Conservation (phyloP, 2,329 filamentous ascomycete species). For the Incumbomyces lentus region DNA sequence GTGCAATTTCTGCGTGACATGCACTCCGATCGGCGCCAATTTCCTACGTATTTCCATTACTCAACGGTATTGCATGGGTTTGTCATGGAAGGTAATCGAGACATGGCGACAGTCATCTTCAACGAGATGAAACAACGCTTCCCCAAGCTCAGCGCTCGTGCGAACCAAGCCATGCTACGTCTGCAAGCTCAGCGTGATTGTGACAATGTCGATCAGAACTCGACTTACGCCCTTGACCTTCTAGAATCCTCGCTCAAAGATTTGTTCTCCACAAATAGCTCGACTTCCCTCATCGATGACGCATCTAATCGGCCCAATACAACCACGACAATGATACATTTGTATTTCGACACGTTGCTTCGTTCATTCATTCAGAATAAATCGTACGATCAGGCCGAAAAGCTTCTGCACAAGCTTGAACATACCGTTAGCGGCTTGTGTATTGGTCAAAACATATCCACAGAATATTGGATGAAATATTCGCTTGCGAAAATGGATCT, state of each 20-base stretch:
- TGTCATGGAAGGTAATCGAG: constrained; percentile 37
- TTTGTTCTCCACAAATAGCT: not conserved
- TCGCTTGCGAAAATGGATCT: constrained; percentile 1
- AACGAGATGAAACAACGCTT: constrained; percentile 31
- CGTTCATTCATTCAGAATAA: not conserved
- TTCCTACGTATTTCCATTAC: constrained; percentile 36
- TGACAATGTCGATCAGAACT: constrained; percentile 13
- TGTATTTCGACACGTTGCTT: not conserved
- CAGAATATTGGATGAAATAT: not conserved
- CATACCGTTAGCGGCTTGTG: not conserved
- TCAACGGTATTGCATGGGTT: constrained; percentile 39
- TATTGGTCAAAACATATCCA: not conserved
- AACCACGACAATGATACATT: not conserved
- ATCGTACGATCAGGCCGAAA: not conserved
- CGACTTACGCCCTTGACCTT: not conserved
- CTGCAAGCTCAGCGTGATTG: constrained; percentile 28
- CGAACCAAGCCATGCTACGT: constrained; percentile 29
- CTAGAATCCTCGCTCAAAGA: constrained; percentile 9
- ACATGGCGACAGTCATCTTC: constrained; percentile 43
- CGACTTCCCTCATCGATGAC: not conserved
- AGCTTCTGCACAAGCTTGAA: constrained; percentile 2
- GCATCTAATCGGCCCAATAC: not conserved
- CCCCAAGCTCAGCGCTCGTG: constrained; percentile 24
- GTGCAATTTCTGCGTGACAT: constrained; percentile 39
- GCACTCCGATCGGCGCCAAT: constrained; percentile 28